Conservation (phyloP, 139 green algal genomes). For the Chlorella sorokiniana region DNA sequence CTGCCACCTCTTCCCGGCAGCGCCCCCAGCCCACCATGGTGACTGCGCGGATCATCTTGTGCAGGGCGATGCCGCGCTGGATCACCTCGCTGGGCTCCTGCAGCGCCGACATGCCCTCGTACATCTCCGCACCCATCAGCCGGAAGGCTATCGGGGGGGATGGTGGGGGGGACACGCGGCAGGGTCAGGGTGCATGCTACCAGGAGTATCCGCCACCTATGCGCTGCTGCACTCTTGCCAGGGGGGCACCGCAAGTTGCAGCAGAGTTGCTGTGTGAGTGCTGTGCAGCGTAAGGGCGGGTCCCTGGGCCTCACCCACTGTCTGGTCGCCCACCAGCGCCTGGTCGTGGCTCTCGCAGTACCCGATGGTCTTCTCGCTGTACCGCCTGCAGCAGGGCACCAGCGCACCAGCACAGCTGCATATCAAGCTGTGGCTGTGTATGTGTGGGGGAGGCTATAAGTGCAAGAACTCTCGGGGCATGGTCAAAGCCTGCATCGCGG, state of each 20-base stretch:
- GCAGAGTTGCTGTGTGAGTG: neutral
- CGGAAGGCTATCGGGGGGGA: constrained; percentile 42
- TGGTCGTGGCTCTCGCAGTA: constrained; percentile 93
- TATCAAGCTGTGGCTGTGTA: too few species aligned
- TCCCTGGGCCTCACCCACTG: constrained; percentile 37
- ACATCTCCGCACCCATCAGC: constrained; percentile 83
- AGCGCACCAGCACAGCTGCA: neutral
- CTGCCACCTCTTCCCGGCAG: neutral
- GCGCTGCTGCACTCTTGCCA: too few species aligned
- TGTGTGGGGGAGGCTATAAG: too few species aligned
- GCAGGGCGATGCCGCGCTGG: constrained; percentile 76
- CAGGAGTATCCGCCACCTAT: too few species aligned
- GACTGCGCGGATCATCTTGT: constrained; percentile 79
- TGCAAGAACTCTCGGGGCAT: too few species aligned
- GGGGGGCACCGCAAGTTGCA: neutral
- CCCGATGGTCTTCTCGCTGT: constrained; percentile 80
- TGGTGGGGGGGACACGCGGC: neutral
- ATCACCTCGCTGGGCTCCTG: constrained; percentile 47
- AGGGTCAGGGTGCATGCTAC: neutral
- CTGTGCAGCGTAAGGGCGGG: neutral
- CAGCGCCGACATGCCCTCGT: constrained; percentile 77
- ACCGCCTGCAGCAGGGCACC: constrained; percentile 52
- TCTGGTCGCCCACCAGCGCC: constrained; percentile 80
- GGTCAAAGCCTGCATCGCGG: too few species aligned
- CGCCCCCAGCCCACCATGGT: constrained; percentile 39